phyloP scores from a whole-genome alignment of 2,329 filamentous ascomycete genomes.

The Sordariomycetes sp. region DNA sequence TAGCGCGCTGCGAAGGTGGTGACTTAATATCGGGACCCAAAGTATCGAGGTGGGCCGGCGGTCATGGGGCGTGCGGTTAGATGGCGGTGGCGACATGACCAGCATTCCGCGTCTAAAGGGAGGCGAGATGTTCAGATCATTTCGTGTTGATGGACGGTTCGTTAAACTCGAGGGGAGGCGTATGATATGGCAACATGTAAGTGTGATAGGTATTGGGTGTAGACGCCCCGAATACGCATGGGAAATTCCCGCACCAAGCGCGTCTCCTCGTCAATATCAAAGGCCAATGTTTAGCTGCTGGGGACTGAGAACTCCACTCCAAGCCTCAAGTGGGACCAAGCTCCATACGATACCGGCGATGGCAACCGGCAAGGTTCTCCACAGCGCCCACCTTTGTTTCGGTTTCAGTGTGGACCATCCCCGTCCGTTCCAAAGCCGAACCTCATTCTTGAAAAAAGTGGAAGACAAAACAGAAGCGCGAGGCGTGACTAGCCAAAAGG shows the following conservation, averaged over 20 bases:
- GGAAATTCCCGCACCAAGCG: neutral
- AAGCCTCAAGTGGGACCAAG: neutral
- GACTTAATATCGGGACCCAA: constrained; percentile 1
- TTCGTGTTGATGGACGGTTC: neutral
- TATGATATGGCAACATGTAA: neutral
- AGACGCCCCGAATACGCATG: neutral
- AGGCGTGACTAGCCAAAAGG: neutral
- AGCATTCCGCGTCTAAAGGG: neutral
- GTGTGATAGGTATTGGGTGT: neutral
- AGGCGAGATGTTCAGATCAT: neutral
- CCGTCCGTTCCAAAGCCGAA: neutral
- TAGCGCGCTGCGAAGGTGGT: neutral
- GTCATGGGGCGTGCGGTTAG: constrained; percentile 2
- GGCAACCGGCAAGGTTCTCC: neutral
- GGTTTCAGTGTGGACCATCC: constrained; percentile 3
- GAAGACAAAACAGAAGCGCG: constrained; percentile 1
- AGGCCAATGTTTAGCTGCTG: neutral
- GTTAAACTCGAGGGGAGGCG: neutral
- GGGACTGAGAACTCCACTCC: neutral
- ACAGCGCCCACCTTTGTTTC: neutral
- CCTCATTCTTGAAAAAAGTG: neutral
- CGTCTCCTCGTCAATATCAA: too few species aligned
- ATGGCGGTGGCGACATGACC: neutral
- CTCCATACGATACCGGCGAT: neutral
- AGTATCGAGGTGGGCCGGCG: neutral